phyloP scores from a whole-genome alignment of 1,284 basidiomycete genomes.

The Afroboletus lepidellus region DNA sequence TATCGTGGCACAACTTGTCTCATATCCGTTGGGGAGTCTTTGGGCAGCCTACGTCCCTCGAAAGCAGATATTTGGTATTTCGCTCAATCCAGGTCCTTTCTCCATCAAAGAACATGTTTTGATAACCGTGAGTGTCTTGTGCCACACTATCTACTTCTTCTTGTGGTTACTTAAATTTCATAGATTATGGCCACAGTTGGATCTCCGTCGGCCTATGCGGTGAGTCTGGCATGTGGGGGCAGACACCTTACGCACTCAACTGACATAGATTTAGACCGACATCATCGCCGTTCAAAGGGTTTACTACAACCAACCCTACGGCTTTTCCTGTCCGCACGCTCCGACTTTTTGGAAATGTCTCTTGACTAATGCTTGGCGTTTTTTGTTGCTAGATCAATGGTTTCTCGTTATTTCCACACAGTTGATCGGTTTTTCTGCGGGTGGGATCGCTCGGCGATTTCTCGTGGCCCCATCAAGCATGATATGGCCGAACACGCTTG shows the following conservation, averaged over 20 bases:
- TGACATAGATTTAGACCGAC: constrained; percentile 49
- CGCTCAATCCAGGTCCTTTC: constrained; percentile 73
- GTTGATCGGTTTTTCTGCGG: constrained; percentile 46
- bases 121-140: constrained; percentile 42
- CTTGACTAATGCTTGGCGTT: constrained; percentile 4
- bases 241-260: constrained; percentile 16
- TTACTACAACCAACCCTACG: constrained; percentile 36
- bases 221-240: constrained; percentile 15
- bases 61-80: constrained; percentile 45
- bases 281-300: constrained; percentile 40
- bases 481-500: constrained; percentile 56
- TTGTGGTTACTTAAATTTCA: not conserved
- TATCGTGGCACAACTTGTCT: constrained; percentile 53
- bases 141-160: not conserved
- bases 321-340: constrained; percentile 34
- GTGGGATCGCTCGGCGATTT: constrained; percentile 45
- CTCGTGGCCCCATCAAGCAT: constrained; percentile 43
- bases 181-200: constrained; percentile 55
- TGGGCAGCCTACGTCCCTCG: constrained; percentile 52
- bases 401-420: constrained; percentile 43
- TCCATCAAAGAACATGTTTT: constrained; percentile 74
- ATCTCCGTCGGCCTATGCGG: constrained; percentile 43
- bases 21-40: constrained; percentile 55
- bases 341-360: not conserved
- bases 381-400: constrained; percentile 33